Conservation (phyloP, 345 rosid species). For the Eucalyptus cloeziana region DNA sequence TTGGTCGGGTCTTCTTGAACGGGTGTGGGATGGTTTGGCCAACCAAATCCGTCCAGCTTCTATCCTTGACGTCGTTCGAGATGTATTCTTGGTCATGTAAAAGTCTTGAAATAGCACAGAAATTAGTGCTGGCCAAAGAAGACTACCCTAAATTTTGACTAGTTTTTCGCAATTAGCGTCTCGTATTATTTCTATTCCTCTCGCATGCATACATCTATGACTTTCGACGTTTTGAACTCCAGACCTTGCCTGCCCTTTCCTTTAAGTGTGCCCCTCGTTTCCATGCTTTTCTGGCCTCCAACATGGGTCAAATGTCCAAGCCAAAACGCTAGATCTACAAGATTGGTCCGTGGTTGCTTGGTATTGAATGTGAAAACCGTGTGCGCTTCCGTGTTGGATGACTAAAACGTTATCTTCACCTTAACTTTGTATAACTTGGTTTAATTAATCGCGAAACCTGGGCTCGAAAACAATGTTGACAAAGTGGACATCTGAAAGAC, state of each 20-base stretch:
- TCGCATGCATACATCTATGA: neutral
- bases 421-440: neutral
- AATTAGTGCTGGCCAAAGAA: neutral
- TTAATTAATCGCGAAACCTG: neutral
- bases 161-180: neutral
- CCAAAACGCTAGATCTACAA: neutral
- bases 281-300: neutral
- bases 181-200: neutral
- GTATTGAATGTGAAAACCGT: neutral
- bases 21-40: neutral
- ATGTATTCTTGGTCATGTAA: neutral
- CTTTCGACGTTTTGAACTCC: neutral
- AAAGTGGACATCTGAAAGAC: neutral
- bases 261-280: neutral
- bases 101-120: neutral
- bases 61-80: neutral
- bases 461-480: neutral
- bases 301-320: neutral
- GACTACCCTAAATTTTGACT: neutral
- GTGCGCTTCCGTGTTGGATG: neutral
- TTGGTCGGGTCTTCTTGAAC: neutral
- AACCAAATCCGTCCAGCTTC: neutral
- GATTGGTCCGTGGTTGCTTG: neutral
- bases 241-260: neutral
- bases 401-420: neutral